These are phyloP conservation scores for Dalbergia cultrata DNA, from an alignment of 306 rosid species.

Conservation along the genomic window DNA sequence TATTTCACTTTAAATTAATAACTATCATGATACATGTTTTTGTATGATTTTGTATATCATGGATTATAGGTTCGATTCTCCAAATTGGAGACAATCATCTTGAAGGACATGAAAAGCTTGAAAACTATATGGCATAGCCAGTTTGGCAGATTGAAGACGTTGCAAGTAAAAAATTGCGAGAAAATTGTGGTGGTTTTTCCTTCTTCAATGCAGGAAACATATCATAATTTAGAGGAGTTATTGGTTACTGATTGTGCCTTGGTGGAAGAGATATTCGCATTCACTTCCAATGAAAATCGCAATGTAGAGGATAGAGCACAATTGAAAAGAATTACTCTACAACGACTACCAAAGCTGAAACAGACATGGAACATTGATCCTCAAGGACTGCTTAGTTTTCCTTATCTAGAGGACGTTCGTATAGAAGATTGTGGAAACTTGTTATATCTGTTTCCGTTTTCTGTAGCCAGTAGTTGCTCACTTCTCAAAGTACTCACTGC, in stretches of 20 bases:
- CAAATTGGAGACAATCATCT: background rate
- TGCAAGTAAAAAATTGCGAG: background rate
- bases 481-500: background rate
- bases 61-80: conserved; percentile 1
- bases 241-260: background rate
- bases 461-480: background rate
- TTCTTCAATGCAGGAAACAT: background rate
- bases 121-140: background rate
- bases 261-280: background rate
- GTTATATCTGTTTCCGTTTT: background rate
- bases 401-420: background rate
- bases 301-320: background rate
- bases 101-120: background rate
- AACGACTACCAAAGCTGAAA: background rate
- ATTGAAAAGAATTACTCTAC: background rate
- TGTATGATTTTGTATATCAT: background rate
- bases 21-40: background rate
- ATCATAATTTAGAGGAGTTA: background rate
- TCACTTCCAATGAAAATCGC: background rate
- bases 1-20: background rate
- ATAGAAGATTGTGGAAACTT: background rate
- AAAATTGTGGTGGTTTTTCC: background rate
- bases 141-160: background rate
- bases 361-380: background rate
- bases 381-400: background rate